Evolutionary conservation across 2,329 filamentous ascomycete species (phyloP).

Genomic region (Aspergillus cejpii): DNA sequence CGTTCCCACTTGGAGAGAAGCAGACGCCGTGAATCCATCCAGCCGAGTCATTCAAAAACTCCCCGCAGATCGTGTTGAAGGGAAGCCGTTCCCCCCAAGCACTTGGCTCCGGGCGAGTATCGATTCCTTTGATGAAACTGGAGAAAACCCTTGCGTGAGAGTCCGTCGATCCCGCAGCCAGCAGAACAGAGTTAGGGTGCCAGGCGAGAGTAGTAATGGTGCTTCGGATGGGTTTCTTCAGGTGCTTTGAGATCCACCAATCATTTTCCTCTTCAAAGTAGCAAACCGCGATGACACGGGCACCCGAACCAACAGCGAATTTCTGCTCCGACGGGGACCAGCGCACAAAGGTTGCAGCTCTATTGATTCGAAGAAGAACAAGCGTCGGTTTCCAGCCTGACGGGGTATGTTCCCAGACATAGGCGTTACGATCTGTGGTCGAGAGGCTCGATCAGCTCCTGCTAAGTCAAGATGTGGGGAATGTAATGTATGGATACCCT

Average conservation of each 20-base stretch:
- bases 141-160: conserved; percentile 93
- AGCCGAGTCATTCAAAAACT: conserved; percentile 91
- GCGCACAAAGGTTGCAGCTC: conserved; percentile 90
- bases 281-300: conserved; percentile 90
- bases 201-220: conserved; percentile 92
- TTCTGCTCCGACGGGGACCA: conserved; percentile 97
- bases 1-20: conserved; percentile 87
- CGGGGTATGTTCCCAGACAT: conserved; percentile 94
- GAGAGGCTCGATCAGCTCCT: conserved; percentile 2
- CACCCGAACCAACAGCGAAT: conserved; percentile 94
- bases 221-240: conserved; percentile 97
- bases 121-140: conserved; percentile 91
- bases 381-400: conserved; percentile 94
- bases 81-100: conserved; percentile 93
- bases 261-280: conserved; percentile 99
- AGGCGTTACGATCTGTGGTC: conserved; percentile 77
- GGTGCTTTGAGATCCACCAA: conserved; percentile 99
- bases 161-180: conserved; percentile 94
- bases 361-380: conserved; percentile 92
- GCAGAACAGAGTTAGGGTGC: conserved; percentile 94
- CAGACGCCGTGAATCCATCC: conserved; percentile 93
- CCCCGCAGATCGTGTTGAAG: conserved; percentile 97
- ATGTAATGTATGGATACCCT: conserved; percentile 54
- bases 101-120: conserved; percentile 74
- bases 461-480: neutral